Base-by-base conservation (phyloP, 2,329 filamentous ascomycete genomes). In the Fusarium subglutinans region DNA sequence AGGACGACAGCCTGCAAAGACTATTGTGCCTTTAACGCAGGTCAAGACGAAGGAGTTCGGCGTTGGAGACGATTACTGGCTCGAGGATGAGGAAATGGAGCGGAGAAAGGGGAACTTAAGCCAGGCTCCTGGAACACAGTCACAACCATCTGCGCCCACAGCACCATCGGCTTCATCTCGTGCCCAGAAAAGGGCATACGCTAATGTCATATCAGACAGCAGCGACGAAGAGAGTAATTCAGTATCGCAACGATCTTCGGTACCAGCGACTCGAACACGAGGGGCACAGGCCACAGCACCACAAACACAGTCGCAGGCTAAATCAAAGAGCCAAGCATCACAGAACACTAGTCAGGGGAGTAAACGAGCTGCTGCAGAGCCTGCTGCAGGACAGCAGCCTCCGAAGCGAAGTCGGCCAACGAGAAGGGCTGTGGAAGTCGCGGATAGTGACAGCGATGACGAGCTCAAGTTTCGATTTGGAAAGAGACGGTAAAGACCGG, bases 11-110 rank as follows among this genome's bases (percentile, higher is more conserved):
- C 80, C 83, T 4, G 81, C 84, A 35, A 84, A 84, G 62, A 84
- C 93, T 40, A 93, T 97, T 44, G 90, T 98, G 8, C 84, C 87
- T 1, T 83, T 97, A 8, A 90, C 93, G 73, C 91, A 94, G 80
- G 92, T 91, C 28, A 90, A 90, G 77, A 88, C 87, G 55, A 94
- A 93, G 76, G 90, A 90, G 43, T 93, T 92, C 78, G 93, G 93
- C 5, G 88, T 95, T 33, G 92, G 92, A 2, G 92, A 95, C 57
- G 89, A 92, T 51, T 94, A 95, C 82, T 96, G 93, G 91, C 86
- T 93, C 4, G 88, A 92, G 67, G 86, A 88, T 68, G 83, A 86
- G 66, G 75, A 72, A 33, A 79, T 63, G 40, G 79, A 81, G 60
- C 70, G 67, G 17, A 82, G 75, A 58, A 81, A 76, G 62, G 81